Base-by-base conservation (phyloP, 805 yeast species). In the Saccharomycopsis fermentans region DNA sequence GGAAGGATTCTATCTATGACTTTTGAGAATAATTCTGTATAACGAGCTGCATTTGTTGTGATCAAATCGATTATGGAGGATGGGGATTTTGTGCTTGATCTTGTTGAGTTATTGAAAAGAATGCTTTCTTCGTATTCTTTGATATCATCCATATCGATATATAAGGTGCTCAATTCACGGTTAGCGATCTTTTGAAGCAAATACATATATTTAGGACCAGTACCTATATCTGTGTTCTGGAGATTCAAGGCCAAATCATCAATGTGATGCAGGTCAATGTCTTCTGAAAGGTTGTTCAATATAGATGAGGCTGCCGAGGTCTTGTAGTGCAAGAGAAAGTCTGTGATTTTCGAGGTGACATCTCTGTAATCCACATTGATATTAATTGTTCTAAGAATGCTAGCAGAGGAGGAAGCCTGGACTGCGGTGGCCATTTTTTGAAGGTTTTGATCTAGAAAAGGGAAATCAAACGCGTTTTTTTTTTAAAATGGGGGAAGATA, bases 1-100 rank as follows among this genome's bases (percentile, higher is more conserved):
- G 99, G 99, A 81, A 92, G 80, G 59, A 89, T 70, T 54, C 81
- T 83, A 71, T 94, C 99, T 51, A 89, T 81, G 16, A 83, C 84
- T 54, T 76, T 73, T 55, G 89, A 78, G 68, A 95, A 86, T 29
- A 94, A 68, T 65, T 92, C 97, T 26, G 82, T 71, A 67, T 85
- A 92, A 65, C 88, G 88, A 65, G 82, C 76, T 0, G 98, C 82
- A 70, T 94, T 94, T 56, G 81, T 82, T 63, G 77, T 70, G 47
- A 94, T 82, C 57, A 80, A 77, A 55, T 78, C 81, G 32, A 82
- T 80, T 56, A 89, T 72, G 21, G 74, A 66, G 55, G 66, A 66
- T n/a, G 63, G 64, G 58, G 56, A 64, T 52, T 57, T 65, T 43
- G 61, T 65, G 26, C 67, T 66, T 54, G 63, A 61, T 24, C 67